These are phyloP conservation scores for Xylaria sp. DNA, from an alignment of 2,329 filamentous ascomycete species.

Conservation along the genomic window DNA sequence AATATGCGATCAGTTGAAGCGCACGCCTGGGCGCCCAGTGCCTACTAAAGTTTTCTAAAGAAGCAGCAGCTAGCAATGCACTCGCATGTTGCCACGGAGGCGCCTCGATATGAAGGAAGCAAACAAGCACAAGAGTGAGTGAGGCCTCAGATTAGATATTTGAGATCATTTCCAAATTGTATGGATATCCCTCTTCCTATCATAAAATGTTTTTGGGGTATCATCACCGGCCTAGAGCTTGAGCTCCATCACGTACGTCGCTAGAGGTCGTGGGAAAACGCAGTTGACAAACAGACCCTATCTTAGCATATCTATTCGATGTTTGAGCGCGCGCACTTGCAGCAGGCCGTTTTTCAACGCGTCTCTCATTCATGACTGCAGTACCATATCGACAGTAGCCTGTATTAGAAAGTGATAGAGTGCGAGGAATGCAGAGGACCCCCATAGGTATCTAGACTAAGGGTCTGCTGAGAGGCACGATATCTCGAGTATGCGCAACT, in stretches of 20 bases:
- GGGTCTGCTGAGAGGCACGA: no score
- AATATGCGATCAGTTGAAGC: not conserved
- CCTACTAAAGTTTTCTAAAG: not conserved
- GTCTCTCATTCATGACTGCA: not conserved
- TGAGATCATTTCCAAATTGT: slow-evolving; percentile 63
- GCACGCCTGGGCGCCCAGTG: not conserved
- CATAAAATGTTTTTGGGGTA: slow-evolving; percentile 57
- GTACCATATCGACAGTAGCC: not conserved
- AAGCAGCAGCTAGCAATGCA: not conserved
- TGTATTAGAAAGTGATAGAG: no score
- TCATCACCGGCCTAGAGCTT: slow-evolving; percentile 63
- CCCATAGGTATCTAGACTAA: no score
- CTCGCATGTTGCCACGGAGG: not conserved
- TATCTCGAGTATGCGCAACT: no score
- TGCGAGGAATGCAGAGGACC: no score
- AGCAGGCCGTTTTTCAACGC: not conserved
- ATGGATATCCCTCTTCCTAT: slow-evolving; percentile 74
- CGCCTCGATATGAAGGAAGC: not conserved
- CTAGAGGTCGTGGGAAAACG: no score
- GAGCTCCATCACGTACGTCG: not conserved
- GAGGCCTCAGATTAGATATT: slow-evolving; percentile 65
- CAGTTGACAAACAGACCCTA: no score
- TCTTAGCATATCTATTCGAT: not conserved
- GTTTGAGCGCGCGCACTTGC: slow-evolving; percentile 11
- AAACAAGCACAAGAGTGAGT: not conserved